Percentiles rank a stretch among this genome's conserved stretches.
Evolutionary conservation across 768 basidiomycete genomes (phyloP).

Genomic region (Boletus reticuloceps): DNA sequence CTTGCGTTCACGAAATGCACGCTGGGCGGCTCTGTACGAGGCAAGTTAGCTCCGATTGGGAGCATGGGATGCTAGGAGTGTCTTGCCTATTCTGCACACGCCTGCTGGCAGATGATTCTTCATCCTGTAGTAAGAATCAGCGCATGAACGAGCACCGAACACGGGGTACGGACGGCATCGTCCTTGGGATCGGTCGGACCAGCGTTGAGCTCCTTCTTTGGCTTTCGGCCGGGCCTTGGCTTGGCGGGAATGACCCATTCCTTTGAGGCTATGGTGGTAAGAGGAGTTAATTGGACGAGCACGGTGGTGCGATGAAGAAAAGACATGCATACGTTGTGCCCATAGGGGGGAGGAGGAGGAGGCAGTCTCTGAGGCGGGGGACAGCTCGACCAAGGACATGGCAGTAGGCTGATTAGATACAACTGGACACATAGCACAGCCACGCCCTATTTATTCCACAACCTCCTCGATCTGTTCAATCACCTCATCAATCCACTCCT

Average conservation of each 20-base stretch:
- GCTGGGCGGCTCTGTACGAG: constrained; percentile 72
- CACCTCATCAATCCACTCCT: constrained; percentile 92
- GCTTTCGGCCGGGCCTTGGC: constrained; percentile 85
- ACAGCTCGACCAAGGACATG: constrained; percentile 30
- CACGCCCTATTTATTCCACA: constrained; percentile 40
- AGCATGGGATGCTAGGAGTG: background rate
- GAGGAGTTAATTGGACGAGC: background rate
- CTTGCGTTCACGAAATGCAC: constrained; percentile 87
- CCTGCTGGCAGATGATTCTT: constrained; percentile 55
- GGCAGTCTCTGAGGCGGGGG: constrained; percentile 27
- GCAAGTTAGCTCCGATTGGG: constrained; percentile 6
- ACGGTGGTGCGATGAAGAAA: background rate
- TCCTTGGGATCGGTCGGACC: constrained; percentile 35
- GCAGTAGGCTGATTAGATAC: constrained; percentile 23
- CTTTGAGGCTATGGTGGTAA: constrained; percentile 62
- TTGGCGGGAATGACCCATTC: constrained; percentile 88
- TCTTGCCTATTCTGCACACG: constrained; percentile 74
- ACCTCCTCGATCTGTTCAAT: constrained; percentile 90
- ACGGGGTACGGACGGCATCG: constrained; percentile 45
- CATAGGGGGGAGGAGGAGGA: constrained; percentile 60
- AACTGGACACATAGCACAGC: constrained; percentile 17
- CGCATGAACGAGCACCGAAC: background rate
- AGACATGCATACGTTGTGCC: constrained; percentile 60
- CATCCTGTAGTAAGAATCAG: constrained; percentile 25
- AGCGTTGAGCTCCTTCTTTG: constrained; percentile 59